Percentiles rank a stretch among this genome's conserved stretches.
These are phyloP conservation scores for Quercus berberidifolia DNA, from an alignment of 306 rosid genomes.

Conservation along the genomic window DNA sequence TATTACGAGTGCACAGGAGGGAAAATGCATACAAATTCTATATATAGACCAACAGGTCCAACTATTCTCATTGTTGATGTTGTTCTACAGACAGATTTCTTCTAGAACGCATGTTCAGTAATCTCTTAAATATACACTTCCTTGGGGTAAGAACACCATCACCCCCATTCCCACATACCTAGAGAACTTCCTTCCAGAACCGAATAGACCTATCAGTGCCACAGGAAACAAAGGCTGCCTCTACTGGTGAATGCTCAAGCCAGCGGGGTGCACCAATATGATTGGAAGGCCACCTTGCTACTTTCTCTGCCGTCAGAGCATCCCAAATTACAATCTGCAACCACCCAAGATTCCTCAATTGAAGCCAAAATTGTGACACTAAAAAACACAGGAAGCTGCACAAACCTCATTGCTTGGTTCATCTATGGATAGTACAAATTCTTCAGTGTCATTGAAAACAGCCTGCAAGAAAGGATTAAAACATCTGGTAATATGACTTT, in stretches of 20 bases:
- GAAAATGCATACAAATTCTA: neutral
- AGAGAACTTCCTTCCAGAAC: constrained; percentile 72
- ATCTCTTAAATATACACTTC: constrained; percentile 4
- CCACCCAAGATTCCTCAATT: constrained; percentile 19
- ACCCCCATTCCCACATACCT: constrained; percentile 3
- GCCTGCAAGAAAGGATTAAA: constrained; percentile 51
- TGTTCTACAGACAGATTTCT: neutral
- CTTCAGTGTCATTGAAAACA: constrained; percentile 72
- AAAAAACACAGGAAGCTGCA: constrained; percentile 14
- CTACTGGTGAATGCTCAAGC: constrained; percentile 82
- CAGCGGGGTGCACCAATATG: constrained; percentile 88
- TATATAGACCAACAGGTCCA: neutral
- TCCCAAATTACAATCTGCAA: constrained; percentile 87
- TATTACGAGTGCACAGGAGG: too few species aligned
- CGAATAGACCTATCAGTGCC: constrained; percentile 86
- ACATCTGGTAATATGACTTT: neutral
- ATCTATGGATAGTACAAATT: constrained; percentile 78
- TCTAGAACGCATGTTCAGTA: neutral
- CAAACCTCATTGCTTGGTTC: constrained; percentile 88
- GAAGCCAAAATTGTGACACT: constrained; percentile 13
- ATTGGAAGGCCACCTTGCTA: constrained; percentile 87
- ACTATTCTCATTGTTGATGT: neutral
- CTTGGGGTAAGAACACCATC: neutral
- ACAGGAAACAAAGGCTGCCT: constrained; percentile 71
- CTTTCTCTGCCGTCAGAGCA: constrained; percentile 74